Base-by-base conservation (phyloP, 2,329 filamentous ascomycete genomes). In the Calonectria montana region DNA sequence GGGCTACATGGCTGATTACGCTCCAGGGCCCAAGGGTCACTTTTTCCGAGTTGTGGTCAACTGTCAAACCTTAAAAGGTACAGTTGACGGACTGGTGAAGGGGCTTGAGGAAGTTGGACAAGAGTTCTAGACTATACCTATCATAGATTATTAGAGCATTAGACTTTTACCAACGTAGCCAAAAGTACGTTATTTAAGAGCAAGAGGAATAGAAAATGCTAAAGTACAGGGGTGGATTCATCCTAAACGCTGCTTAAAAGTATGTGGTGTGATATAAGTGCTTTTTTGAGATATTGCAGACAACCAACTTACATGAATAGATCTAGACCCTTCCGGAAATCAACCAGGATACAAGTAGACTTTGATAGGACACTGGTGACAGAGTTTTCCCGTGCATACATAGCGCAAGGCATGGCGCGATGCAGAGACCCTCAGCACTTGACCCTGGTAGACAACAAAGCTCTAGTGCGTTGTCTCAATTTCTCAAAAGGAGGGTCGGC, bases 31-130 rank as follows among this genome's bases (percentile, higher is more conserved):
- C 8, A 83, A 80, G 71, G 90, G 90, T 2, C 87, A 86, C 77
- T 90, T 91, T 79, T 88, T 91, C 80, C 84, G 89, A n/a, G 88
- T 90, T 1, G 90, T 91, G 47, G 86, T 91, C 5, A 91, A 91
- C 76, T 85, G 84, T 65, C 88, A 90, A 83, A 91, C 90, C 13
- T 77, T 88, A 61, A 80, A 78, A 71, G 83, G 83, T 5, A 91
- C 89, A 0, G 84, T 90, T 1, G 85, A 88, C 12, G 87, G 88
- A 0, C 81, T 92, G 41, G 83, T 91, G 9, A 86, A 85, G 77
- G 89, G 88, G 2, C 81, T 92, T n/a, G 83, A 88, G 70, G 84
- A 86, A 68, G 85, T 87, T 23, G 87, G 85, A n/a, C 50, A 62
- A 13, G 79, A 81, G 43, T 15, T 50, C 13, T 65, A 70, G 43